Base-by-base conservation (phyloP, 805 yeast genomes). In the Sungouiozyma intestinalis region DNA sequence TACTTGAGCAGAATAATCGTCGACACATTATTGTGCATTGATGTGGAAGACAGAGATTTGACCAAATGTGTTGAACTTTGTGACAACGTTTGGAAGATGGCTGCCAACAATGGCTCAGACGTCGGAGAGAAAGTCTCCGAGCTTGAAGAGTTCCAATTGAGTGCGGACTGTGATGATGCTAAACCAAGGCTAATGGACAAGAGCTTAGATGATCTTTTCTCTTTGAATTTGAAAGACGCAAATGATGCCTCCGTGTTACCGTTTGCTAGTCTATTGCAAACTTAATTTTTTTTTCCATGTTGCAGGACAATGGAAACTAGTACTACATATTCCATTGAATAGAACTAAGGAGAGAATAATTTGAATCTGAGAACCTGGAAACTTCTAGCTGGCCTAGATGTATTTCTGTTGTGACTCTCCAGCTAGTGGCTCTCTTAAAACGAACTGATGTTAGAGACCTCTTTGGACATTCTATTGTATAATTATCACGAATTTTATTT, bases 1-100 rank as follows among this genome's bases (percentile, higher is more conserved):
- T 43, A 47, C 17, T 29, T 50, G 13, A 43, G 50, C 31, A 43
- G 49, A 21, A 43, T 48, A 18, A 44, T 52, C 15, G 48, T 46
- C 16, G 50, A 44, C 29, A 43, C 45, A 6, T 37, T 52, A 27
- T 16, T 48, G 11, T 27, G 31, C 13, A 35, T 50, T 9, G 50
- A 50, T 16, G 39, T 42, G 3, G 40, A 45, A 16, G 39, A 41
- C 4, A 43, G 56, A 40, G 43, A 48, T 2, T 33, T 50, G 35
- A 34, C 33, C 6, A 39, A 44, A 9, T 47, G 48, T 21, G n/a
- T 46, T 3, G 19, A 19, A 13, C 21, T 37, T 16, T 40, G 48
- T 34, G 44, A 44, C 20, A 40, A 34, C 16, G 42, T 45, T 4
- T 48, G 51, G 51, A 20, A 38, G n/a, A 31, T 35, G 29, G 15